These are phyloP conservation scores for Parsonsia alboflavescens DNA, from an alignment of 257 asterid genomes.

Conservation along the genomic window DNA sequence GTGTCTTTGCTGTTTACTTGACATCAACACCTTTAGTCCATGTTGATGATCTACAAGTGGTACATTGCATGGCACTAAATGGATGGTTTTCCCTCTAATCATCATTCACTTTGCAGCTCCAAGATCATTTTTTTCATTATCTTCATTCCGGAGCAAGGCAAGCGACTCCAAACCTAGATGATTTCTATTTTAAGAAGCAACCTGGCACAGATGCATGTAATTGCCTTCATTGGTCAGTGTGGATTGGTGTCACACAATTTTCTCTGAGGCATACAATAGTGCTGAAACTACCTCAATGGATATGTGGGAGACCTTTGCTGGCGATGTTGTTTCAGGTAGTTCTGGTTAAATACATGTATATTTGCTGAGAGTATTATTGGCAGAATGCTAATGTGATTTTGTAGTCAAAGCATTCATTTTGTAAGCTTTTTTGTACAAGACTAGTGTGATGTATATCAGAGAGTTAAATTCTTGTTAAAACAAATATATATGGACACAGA, in stretches of 20 bases:
- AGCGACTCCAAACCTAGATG: slow-evolving; percentile 78
- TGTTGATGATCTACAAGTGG: background rate
- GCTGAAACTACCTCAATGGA: slow-evolving; percentile 20
- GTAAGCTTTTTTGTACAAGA: slow-evolving; percentile 14
- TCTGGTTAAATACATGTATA: slow-evolving; percentile 44
- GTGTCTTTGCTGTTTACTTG: background rate
- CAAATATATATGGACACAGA: background rate
- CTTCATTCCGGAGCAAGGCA: slow-evolving; percentile 91
- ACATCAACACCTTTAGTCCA: background rate
- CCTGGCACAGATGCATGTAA: slow-evolving; percentile 7
- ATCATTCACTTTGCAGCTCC: slow-evolving; percentile 55
- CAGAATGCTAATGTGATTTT: slow-evolving; percentile 54
- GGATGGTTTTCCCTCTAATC: background rate
- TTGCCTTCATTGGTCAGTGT: background rate
- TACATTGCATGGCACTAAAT: background rate
- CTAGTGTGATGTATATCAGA: slow-evolving; percentile 23
- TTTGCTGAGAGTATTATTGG: slow-evolving; percentile 44
- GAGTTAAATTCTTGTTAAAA: slow-evolving; percentile 16
- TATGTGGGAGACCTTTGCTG: slow-evolving; percentile 17
- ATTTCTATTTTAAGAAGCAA: slow-evolving; percentile 17
- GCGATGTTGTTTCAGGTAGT: slow-evolving; percentile 23
- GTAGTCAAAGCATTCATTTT: slow-evolving; percentile 42
- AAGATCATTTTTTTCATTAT: slow-evolving; percentile 80
- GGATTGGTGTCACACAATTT: background rate
- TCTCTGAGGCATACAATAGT: slow-evolving; percentile 6